Evolutionary conservation across 2,329 filamentous ascomycete species (phyloP).

Genomic region (Aspergillus vadensis): DNA sequence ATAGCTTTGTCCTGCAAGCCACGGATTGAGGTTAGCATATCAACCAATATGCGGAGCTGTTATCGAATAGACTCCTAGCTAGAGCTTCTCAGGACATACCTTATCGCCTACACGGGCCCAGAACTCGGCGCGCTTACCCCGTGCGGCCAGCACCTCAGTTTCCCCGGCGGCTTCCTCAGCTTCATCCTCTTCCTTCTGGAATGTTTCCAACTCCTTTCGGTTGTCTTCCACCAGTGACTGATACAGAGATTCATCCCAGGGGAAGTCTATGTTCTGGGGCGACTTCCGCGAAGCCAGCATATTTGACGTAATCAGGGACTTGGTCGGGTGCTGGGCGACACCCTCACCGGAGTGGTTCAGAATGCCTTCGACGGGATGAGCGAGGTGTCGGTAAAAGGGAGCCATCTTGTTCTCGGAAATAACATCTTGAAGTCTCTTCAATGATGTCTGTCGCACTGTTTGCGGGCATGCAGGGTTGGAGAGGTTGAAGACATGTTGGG

Average conservation of each 20-base stretch:
- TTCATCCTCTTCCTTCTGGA: conserved; percentile 88
- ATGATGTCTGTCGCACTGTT: conserved; percentile 56
- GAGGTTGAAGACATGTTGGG: conserved; percentile 69
- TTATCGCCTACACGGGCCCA: conserved; percentile 96
- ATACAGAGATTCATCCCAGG: conserved; percentile 91
- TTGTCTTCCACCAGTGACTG: conserved; percentile 75
- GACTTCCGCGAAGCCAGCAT: conserved; percentile 74
- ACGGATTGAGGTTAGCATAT: conserved; percentile 5
- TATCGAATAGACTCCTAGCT: background rate
- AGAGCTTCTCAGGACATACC: conserved; percentile 52
- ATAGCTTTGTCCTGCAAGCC: conserved; percentile 83
- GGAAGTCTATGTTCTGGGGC: conserved; percentile 66
- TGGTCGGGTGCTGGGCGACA: conserved; percentile 50
- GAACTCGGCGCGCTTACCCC: conserved; percentile 93
- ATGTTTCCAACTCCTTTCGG: conserved; percentile 71
- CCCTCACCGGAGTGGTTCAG: conserved; percentile 75
- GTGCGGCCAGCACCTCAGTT: conserved; percentile 88
- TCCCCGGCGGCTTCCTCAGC: conserved; percentile 95
- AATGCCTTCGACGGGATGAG: conserved; percentile 71
- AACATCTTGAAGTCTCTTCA: conserved; percentile 64
- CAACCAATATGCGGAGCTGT: background rate
- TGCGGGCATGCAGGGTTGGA: conserved; percentile 61
- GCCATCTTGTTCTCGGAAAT: conserved; percentile 68
- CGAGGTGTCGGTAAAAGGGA: conserved; percentile 65
- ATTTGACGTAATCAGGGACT: conserved; percentile 63